Evolutionary conservation across 805 yeast genomes (phyloP).

Genomic region (Ogataea trehaloabstinens): DNA sequence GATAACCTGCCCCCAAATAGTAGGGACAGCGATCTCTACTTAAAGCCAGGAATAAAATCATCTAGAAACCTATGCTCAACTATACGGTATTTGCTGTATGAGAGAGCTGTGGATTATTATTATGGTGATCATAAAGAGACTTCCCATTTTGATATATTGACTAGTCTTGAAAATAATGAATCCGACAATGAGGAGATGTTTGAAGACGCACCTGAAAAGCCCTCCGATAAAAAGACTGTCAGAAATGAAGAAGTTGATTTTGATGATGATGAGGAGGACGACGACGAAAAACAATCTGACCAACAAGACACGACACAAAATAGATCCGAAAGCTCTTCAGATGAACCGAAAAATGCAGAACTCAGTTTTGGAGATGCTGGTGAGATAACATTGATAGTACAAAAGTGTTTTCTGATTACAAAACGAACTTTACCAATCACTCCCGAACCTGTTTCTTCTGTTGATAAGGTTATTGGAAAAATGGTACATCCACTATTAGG

Average conservation of each 20-base stretch:
- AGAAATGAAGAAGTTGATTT: conserved; percentile 32
- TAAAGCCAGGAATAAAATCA: conserved; percentile 45
- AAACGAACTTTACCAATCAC: conserved; percentile 32
- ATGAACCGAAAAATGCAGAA: conserved; percentile 1
- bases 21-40: conserved; percentile 37
- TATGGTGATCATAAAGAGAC: conserved; percentile 12
- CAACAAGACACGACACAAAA: conserved; percentile 9
- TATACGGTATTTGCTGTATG: conserved; percentile 68
- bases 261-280: conserved; percentile 31
- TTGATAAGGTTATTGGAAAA: conserved; percentile 32
- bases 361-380: conserved; percentile 8
- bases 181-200: conserved; percentile 30
- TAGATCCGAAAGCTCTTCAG: conserved; percentile 4
- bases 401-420: conserved; percentile 17
- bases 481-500: conserved; percentile 36
- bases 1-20: conserved; percentile 5
- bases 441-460: conserved; percentile 22
- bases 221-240: conserved; percentile 3
- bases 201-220: conserved; percentile 13
- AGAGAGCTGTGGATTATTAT: conserved; percentile 55
- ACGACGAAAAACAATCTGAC: conserved; percentile 14
- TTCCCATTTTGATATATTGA: conserved; percentile 16
- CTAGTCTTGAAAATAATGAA: conserved; percentile 29
- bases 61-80: conserved; percentile 60
- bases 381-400: conserved; percentile 16